Base-by-base conservation (phyloP, 1,139 yeast species). In the Scheffersomyces lignicola region DNA sequence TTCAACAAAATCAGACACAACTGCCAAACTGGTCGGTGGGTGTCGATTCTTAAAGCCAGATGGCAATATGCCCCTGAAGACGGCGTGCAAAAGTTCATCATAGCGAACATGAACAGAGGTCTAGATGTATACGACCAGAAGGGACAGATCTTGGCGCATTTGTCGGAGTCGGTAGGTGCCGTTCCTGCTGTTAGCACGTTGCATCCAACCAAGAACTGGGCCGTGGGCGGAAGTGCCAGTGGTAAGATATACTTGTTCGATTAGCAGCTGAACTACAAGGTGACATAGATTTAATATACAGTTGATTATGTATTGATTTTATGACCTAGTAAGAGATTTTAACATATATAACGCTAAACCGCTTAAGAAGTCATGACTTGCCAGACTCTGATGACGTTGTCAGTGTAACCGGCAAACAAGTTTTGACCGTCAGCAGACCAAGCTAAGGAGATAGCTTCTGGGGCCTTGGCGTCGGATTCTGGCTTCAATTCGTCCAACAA, bases 351-450 rank as follows among this genome's bases (percentile, higher is more conserved):
- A 24, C 6, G 18, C 6, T 13, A 16, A 17, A 20, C 24, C 18
- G 52, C 44, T 62, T 70, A 69, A 66, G 77, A 73, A 50, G 96
- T 89, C 97, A 90, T 90, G 62, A 92, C 96, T 83, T 92, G 97
- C 97, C 97, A 92, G 76, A 90, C 98, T 80, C 98, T 92, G 82
- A 92, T 90, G 67, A 85, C 81, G 81, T 88, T 88, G 77, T 92
- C 99, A 65, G 97, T 90, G 96, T 92, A 92, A 82, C 99, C 99
- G 61, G 97, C 96, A 70, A 89, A 92, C 76, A 92, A 83, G 85
- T 87, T 89, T 82, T 90, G 97, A 73, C 98, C 98, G 64, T 92
- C 98, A 73, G 96, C 95, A 62, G 97, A 90, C 99, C 99, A 92
- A 69, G 97, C 89, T 69, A 92, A 84, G 55, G 97, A 90, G 70